These are phyloP conservation scores for Colletotrichum scovillei DNA, from an alignment of 2,329 filamentous ascomycete species.

Conservation along the genomic window DNA sequence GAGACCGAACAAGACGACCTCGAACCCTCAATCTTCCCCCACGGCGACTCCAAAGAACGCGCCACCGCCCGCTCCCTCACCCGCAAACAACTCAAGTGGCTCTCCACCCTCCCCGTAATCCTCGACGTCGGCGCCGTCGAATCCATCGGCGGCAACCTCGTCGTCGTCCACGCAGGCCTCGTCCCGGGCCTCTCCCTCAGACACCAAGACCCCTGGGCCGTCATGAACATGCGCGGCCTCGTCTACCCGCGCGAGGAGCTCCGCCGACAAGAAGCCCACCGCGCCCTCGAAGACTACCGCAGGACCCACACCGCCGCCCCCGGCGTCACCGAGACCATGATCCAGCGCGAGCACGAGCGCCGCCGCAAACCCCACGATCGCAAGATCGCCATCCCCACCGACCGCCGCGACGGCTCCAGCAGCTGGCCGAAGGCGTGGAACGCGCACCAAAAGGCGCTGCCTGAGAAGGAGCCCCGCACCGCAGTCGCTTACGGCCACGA, in stretches of 20 bases:
- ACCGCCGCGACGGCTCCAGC: slow-evolving; percentile 60
- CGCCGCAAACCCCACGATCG: slow-evolving; percentile 41
- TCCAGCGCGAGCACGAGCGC: slow-evolving; percentile 35
- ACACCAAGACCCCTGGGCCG: slow-evolving; percentile 79
- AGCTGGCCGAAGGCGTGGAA: slow-evolving; percentile 77
- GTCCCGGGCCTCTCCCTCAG: slow-evolving; percentile 79
- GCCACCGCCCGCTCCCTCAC: slow-evolving; percentile 66
- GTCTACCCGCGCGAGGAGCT: slow-evolving; percentile 61
- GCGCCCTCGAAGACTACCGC: slow-evolving; percentile 31
- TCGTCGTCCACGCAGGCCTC: slow-evolving; percentile 88
- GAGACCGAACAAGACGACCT: slow-evolving; percentile 29
- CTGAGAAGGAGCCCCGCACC: slow-evolving; percentile 60
- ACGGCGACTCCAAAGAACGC: slow-evolving; percentile 55
- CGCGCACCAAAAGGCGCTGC: slow-evolving; percentile 54
- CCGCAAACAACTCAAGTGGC: slow-evolving; percentile 73
- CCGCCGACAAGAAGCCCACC: slow-evolving; percentile 49
- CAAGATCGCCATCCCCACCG: slow-evolving; percentile 49
- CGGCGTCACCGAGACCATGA: slow-evolving; percentile 27
- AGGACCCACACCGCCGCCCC: slow-evolving; percentile 33
- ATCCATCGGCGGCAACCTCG: slow-evolving; percentile 57
- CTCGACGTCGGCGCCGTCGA: slow-evolving; percentile 75
- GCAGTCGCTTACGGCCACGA: slow-evolving; percentile 89
- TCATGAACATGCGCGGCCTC: slow-evolving; percentile 93
- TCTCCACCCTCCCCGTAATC: slow-evolving; percentile 81
- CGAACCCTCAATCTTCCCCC: slow-evolving; percentile 41